Conservation (phyloP, 495 filamentous ascomycete genomes). For the Penicillium coffeae region DNA sequence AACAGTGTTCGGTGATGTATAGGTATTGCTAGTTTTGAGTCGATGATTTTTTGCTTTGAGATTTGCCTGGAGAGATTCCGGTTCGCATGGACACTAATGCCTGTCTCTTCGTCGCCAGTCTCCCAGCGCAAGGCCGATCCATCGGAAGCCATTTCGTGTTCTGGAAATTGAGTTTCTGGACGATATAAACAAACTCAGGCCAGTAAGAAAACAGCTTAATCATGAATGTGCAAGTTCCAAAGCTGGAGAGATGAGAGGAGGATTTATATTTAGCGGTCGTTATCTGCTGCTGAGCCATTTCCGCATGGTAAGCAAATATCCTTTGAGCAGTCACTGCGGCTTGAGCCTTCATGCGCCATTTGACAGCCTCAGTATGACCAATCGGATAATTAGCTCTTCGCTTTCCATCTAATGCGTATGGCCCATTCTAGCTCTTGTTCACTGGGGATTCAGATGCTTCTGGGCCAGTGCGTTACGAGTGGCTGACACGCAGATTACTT, state of each 20-base stretch:
- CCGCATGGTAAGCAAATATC: no score
- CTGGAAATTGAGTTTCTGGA: no score
- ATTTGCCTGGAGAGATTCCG: background rate
- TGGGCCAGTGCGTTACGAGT: no score
- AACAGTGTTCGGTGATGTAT: slow-evolving; percentile 38
- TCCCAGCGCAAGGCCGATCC: background rate
- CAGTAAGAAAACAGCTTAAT: no score
- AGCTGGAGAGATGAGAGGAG: no score
- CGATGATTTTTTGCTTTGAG: slow-evolving; percentile 1
- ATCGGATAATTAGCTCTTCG: background rate
- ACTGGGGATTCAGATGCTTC: no score
- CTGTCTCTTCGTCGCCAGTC: background rate
- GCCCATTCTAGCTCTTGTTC: background rate
- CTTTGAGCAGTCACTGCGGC: no score
- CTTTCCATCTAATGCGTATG: background rate
- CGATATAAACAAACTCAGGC: no score
- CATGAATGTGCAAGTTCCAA: no score
- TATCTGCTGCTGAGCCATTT: no score
- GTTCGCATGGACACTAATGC: background rate
- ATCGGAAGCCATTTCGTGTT: background rate
- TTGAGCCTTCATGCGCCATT: background rate
- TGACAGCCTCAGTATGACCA: background rate
- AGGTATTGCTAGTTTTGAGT: slow-evolving; percentile 12
- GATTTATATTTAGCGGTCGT: no score
- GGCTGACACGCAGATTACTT: no score